Conservation (phyloP, 2,329 filamentous ascomycete species). For the Graphiopsis chlorocephala region DNA sequence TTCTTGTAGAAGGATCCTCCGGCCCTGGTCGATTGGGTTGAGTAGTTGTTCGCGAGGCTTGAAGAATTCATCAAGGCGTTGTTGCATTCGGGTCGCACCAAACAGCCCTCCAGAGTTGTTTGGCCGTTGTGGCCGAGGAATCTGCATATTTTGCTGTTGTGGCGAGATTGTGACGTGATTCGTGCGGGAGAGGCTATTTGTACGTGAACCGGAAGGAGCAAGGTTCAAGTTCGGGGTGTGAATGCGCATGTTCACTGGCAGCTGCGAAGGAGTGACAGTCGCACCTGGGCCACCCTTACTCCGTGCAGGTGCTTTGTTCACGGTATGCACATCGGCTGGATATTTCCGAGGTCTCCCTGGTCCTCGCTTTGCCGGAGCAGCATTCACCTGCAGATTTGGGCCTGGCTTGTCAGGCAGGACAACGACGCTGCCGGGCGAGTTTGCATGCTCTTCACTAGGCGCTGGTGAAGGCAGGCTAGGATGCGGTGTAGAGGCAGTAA, state of each 20-base stretch:
- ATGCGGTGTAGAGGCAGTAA: not conserved
- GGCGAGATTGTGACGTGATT: not conserved
- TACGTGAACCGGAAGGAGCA: not conserved
- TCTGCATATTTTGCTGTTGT: not conserved
- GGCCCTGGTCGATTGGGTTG: slow-evolving; percentile 27
- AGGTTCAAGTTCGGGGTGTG: not conserved
- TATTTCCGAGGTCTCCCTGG: slow-evolving; percentile 2
- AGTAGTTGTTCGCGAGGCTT: not conserved
- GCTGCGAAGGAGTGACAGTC: not conserved
- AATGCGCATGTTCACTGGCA: not conserved
- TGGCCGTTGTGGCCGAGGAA: not conserved
- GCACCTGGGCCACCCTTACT: not conserved
- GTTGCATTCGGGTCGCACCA: not conserved
- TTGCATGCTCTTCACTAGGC: slow-evolving; percentile 56
- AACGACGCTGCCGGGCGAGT: not conserved
- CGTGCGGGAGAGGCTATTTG: not conserved
- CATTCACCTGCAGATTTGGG: not conserved
- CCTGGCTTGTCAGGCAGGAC: not conserved
- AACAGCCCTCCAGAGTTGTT: not conserved
- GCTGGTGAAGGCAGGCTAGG: slow-evolving; percentile 59
- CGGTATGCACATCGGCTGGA: not conserved
- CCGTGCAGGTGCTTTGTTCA: not conserved
- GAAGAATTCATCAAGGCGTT: slow-evolving; percentile 1
- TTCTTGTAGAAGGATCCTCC: slow-evolving; percentile 55
- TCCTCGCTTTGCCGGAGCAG: not conserved